phyloP scores from a whole-genome alignment of 2,329 filamentous ascomycete genomes.

The Diaporthe caulivora region DNA sequence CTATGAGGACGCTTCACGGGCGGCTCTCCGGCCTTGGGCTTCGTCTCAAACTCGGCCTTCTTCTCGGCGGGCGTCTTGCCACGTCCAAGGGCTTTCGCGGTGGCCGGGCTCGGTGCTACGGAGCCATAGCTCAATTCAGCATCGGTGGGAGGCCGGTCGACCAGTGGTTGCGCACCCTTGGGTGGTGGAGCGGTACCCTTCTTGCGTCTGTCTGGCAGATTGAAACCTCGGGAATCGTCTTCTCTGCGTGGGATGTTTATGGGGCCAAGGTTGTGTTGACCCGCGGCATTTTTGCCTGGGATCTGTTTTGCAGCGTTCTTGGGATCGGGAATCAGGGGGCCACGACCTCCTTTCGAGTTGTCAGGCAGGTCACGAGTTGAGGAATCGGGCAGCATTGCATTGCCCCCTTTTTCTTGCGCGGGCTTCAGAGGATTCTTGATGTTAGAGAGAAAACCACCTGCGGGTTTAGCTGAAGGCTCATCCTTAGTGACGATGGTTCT shows the following conservation, averaged over 20 bases:
- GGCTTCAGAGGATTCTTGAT: slow-evolving; percentile 12
- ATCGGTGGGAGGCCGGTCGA: neutral
- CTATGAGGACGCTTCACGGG: neutral
- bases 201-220: neutral
- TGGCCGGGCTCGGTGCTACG: neutral
- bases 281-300: neutral
- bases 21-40: neutral
- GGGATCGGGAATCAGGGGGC: neutral
- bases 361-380: neutral
- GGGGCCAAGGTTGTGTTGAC: neutral
- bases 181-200: neutral
- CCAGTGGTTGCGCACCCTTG: neutral
- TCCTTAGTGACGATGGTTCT: neutral
- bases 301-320: neutral
- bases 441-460: neutral
- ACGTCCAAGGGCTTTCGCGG: neutral
- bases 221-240: neutral
- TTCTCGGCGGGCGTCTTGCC: slow-evolving; percentile 20
- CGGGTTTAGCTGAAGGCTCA: neutral
- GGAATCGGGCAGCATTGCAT: neutral
- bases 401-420: neutral
- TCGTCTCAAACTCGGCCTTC: slow-evolving; percentile 7
- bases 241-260: neutral
- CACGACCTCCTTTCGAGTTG: neutral
- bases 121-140: neutral